These are phyloP conservation scores for Zopfia rhizophila DNA, from an alignment of 2,329 filamentous ascomycete genomes.

Conservation along the genomic window DNA sequence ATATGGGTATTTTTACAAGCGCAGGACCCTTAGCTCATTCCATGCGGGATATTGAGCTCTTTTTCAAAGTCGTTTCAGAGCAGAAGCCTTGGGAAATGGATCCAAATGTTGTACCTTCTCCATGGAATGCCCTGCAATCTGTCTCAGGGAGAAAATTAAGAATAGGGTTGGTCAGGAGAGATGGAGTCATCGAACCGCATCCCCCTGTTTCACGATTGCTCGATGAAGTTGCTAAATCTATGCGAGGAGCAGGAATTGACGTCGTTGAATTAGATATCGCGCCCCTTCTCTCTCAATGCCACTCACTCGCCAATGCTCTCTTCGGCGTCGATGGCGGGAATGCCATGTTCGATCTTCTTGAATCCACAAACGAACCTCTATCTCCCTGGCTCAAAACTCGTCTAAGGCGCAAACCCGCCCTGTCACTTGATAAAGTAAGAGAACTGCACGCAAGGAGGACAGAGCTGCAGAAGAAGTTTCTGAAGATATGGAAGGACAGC, in stretches of 20 bases:
- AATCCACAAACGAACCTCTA: constrained; percentile 65
- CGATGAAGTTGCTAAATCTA: constrained; percentile 54
- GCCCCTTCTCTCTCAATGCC: constrained; percentile 63
- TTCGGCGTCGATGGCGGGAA: constrained; percentile 68
- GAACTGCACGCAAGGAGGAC: constrained; percentile 64
- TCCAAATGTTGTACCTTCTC: constrained; percentile 53
- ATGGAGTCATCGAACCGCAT: constrained; percentile 62
- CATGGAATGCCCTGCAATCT: constrained; percentile 46
- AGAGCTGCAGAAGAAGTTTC: constrained; percentile 65
- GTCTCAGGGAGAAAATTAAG: constrained; percentile 42
- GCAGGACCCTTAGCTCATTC: constrained; percentile 60
- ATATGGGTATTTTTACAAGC: constrained; percentile 55
- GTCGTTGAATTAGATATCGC: constrained; percentile 68
- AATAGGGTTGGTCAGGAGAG: constrained; percentile 62
- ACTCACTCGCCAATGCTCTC: constrained; percentile 67
- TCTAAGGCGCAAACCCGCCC: constrained; percentile 60
- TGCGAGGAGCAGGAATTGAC: constrained; percentile 58
- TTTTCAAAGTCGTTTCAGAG: constrained; percentile 65
- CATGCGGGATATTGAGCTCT: constrained; percentile 62
- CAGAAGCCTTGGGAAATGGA: constrained; percentile 63
- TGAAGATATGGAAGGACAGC: constrained; percentile 65
- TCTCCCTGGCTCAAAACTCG: constrained; percentile 69
- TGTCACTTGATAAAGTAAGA: constrained; percentile 60
- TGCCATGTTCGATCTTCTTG: constrained; percentile 66
- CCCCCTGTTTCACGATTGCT: constrained; percentile 61